A percentile compares a stretch with the other conserved stretches of the same genome.
Evolutionary conservation across 176 grass and related monocot genomes (phyloP).

Genomic region (Eragrostis nindensis): DNA sequence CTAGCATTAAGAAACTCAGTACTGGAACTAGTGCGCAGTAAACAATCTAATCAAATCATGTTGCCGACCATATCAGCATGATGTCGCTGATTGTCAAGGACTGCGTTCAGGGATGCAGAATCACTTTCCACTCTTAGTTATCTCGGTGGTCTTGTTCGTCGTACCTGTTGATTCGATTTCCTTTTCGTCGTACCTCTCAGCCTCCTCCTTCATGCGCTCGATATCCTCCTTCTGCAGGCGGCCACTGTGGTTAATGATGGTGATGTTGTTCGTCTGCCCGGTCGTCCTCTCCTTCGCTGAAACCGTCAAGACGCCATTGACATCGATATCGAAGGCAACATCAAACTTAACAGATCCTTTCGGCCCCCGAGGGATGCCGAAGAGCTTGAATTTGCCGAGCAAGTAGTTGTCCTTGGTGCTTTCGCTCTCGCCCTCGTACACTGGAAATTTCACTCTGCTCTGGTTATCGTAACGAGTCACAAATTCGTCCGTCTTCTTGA

Average conservation of each 20-base stretch:
- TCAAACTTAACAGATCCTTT: slow-evolving; percentile 33
- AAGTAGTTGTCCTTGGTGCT: slow-evolving; percentile 53
- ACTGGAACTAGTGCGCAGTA: no score
- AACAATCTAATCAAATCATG: no score
- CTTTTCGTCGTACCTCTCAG: no score
- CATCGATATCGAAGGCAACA: slow-evolving; percentile 49
- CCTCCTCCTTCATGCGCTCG: slow-evolving; percentile 46
- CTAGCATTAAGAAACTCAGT: no score
- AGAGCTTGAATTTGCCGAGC: slow-evolving; percentile 48
- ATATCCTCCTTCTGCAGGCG: slow-evolving; percentile 57
- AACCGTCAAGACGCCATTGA: slow-evolving; percentile 52
- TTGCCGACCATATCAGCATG: no score
- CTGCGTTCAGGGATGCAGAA: no score
- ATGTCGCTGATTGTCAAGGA: no score
- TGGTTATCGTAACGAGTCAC: no score
- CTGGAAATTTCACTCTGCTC: background rate
- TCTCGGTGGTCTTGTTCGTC: no score
- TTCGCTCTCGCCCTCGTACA: slow-evolving; percentile 56
- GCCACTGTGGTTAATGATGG: slow-evolving; percentile 51
- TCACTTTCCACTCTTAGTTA: no score
- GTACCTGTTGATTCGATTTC: no score
- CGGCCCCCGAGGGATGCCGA: slow-evolving; percentile 48
- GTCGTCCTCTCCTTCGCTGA: slow-evolving; percentile 30
- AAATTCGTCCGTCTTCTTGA: no score
- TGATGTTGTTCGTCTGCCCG: slow-evolving; percentile 49